Percentiles rank a stretch among this genome's conserved stretches.
phyloP scores from a whole-genome alignment of 1,284 basidiomycete genomes.

The Trametes sp. region DNA sequence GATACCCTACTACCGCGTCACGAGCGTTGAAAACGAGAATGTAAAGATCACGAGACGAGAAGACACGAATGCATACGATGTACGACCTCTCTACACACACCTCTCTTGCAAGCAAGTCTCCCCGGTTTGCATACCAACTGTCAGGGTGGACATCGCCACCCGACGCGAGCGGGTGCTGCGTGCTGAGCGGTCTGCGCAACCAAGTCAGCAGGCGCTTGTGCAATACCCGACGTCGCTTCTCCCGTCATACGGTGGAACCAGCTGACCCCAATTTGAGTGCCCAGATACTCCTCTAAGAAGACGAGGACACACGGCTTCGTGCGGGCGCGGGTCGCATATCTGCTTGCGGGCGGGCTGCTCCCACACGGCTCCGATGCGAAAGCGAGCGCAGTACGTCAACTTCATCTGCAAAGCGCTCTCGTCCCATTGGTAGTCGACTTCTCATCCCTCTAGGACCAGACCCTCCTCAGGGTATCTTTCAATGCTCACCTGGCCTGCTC shows the following conservation, averaged over 20 bases:
- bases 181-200: not conserved
- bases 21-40: not conserved
- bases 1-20: not conserved
- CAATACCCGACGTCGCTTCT: not conserved
- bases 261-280: not conserved
- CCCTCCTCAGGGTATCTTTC: not conserved
- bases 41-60: not conserved
- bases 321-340: not conserved
- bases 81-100: not conserved
- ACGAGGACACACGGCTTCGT: not conserved
- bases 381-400: not conserved
- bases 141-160: not conserved
- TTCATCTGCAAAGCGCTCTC: not conserved
- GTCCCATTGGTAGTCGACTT: not conserved
- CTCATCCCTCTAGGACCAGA: not conserved
- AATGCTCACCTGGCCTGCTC: not conserved
- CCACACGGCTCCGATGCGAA: not conserved
- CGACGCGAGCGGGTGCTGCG: not conserved
- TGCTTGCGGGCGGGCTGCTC: not conserved
- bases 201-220: not conserved
- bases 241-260: not conserved
- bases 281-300: not conserved
- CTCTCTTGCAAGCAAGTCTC: too few species aligned
- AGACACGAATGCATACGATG: slow-evolving; percentile 6
- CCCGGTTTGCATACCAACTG: not conserved